Base-by-base conservation (phyloP, 2,329 filamentous ascomycete species). In the Furcasterigmium sp. region DNA sequence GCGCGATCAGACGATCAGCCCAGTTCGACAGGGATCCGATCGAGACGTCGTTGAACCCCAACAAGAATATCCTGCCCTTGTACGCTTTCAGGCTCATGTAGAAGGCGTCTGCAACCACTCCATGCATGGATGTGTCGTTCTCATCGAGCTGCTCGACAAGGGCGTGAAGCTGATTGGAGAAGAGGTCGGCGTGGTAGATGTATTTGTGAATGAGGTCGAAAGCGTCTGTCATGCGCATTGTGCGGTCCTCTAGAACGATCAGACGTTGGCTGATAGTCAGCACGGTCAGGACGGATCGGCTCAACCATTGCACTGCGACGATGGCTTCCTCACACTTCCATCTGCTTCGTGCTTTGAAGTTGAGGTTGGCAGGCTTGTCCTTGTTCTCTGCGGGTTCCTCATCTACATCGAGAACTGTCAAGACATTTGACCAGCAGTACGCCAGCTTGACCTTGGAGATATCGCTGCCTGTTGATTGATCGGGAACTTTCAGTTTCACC, bases 351-450 rank as follows among this genome's bases (percentile, higher is more conserved):
- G 89, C 78, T 56, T 78, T 82, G 64, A 98, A 98, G 36, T 78
- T 80, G 18, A 97, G 77, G 37, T 75, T 82, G 2, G 88, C 79
- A 4, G 87, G 87, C 55, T 88, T 90, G 51, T 91, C 85, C 49
- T 80, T 82, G 51, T 89, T 82, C 13, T 81, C 76, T 1, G 76
- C 65, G 17, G 76, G 75, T 11, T 83, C 71, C 53, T 93, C 85
- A 41, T 91, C 83, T 10, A 97, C 81, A 50, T 98, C 93, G 19
- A 98, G 69, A 5, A 98, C 84, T 0, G 91, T 97, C 51, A 98
- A 69, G n/a, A 97, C 82, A 56, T 97, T 97, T 3, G 93, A 97
- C 93, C 93, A 98, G 63, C 91, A 96, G 67, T 98, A 98, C 1
- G 88, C 91, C 15, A 98, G 76, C 62, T 98, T 97, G 29, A 85